A percentile compares a stretch with the other conserved stretches of the same genome.
Conservation (phyloP, 1,284 basidiomycete genomes). For the Phylloboletellus chloephorus region DNA sequence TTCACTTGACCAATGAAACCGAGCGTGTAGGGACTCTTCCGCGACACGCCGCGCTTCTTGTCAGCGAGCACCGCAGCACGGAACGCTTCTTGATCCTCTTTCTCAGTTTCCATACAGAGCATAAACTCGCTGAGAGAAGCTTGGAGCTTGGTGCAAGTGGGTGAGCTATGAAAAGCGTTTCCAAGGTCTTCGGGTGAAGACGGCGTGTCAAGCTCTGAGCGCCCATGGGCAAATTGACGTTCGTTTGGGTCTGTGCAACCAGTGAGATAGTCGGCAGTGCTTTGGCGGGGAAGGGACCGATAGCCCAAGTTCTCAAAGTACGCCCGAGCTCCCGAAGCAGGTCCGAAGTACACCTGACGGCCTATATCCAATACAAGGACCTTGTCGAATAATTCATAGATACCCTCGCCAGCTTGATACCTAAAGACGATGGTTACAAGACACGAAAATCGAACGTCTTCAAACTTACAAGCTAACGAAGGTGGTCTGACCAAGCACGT, state of each 20-base stretch:
- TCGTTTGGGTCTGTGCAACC: constrained; percentile 82
- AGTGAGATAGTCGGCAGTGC: constrained; percentile 73
- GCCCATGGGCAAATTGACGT: constrained; percentile 75
- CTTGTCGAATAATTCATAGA: constrained; percentile 78
- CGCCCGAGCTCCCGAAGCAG: constrained; percentile 60
- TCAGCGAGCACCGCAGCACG: constrained; percentile 69
- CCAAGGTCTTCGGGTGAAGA: constrained; percentile 71
- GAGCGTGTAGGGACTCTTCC: constrained; percentile 84
- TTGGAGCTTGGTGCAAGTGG: constrained; percentile 45
- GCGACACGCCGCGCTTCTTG: constrained; percentile 79
- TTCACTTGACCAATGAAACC: constrained; percentile 71
- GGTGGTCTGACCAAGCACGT: constrained; percentile 70
- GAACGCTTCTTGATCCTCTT: constrained; percentile 70
- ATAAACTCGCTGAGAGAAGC: constrained; percentile 62
- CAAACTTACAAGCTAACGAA: constrained; percentile 66
- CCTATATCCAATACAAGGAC: constrained; percentile 78
- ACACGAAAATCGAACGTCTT: constrained; percentile 20
- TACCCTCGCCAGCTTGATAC: constrained; percentile 79
- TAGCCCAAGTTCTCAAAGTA: constrained; percentile 82
- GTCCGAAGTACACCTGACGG: constrained; percentile 80
- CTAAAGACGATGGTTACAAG: constrained; percentile 30
- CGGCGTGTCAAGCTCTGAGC: constrained; percentile 61
- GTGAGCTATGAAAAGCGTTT: constrained; percentile 57
- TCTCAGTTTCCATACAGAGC: constrained; percentile 55
- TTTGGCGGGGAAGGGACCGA: constrained; percentile 68